These are phyloP conservation scores for Silene vulgaris DNA, from an alignment of 179 eudicot species.

Conservation along the genomic window DNA sequence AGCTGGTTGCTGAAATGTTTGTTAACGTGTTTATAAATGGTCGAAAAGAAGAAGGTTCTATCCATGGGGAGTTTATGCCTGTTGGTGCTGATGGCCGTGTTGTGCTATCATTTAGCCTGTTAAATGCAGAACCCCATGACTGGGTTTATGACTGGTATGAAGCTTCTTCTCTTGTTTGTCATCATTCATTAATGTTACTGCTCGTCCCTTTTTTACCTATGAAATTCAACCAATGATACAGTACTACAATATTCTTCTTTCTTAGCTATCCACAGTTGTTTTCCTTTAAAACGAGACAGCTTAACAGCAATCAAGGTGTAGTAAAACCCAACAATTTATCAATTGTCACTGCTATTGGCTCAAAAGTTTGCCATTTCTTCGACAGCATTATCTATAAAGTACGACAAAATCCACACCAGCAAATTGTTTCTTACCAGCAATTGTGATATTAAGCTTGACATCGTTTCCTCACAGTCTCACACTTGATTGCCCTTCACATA, in stretches of 20 bases:
- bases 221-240: neutral
- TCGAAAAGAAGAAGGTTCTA: slow-evolving; percentile 70
- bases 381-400: no score
- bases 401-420: neutral
- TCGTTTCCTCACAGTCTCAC: no score
- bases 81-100: slow-evolving; percentile 94
- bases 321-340: neutral
- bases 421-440: neutral
- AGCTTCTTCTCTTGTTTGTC: slow-evolving; percentile 18
- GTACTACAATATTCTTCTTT: neutral
- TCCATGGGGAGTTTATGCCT: slow-evolving; percentile 94
- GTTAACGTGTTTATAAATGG: slow-evolving; percentile 72
- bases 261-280: neutral
- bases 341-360: slow-evolving; percentile 1
- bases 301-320: neutral
- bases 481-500: neutral
- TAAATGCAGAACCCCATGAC: slow-evolving; percentile 87
- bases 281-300: neutral
- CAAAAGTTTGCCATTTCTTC: neutral
- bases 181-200: slow-evolving; percentile 2
- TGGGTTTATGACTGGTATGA: slow-evolving; percentile 92
- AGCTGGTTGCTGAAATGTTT: slow-evolving; percentile 67
- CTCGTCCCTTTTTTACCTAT: neutral
- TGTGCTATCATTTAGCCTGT: slow-evolving; percentile 84
- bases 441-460: neutral